phyloP scores from a whole-genome alignment of 805 yeast genomes.

The Candida lessepsii region DNA sequence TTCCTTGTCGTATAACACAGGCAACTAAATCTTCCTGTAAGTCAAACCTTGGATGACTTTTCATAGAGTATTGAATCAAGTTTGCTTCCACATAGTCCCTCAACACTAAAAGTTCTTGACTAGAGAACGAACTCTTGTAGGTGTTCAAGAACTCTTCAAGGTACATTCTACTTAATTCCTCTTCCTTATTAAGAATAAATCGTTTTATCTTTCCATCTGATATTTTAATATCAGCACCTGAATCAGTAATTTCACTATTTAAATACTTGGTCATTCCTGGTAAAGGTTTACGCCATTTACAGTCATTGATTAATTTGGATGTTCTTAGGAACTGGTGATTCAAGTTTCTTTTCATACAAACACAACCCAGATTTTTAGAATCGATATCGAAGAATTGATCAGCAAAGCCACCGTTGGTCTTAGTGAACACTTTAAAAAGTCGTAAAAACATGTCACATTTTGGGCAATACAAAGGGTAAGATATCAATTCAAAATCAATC shows the following conservation, averaged over 20 bases:
- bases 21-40: constrained; percentile 23
- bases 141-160: not conserved
- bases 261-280: constrained; percentile 5
- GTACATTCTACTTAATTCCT: not conserved
- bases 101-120: not conserved
- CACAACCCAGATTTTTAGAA: too few species aligned
- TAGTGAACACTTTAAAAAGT: too few species aligned
- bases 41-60: not conserved
- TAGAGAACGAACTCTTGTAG: not conserved
- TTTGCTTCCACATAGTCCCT: constrained; percentile 4
- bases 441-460: too few species aligned
- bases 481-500: not conserved
- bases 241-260: not conserved
- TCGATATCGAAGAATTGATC: not conserved
- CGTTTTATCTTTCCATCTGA: not conserved
- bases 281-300: not conserved
- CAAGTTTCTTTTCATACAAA: not conserved
- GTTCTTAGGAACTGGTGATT: constrained; percentile 2
- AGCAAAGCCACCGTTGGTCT: not conserved
- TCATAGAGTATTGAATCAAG: constrained; percentile 2
- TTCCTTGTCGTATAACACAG: constrained; percentile 22
- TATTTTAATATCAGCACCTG: not conserved
- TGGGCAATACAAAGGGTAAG: not conserved
- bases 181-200: not conserved
- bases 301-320: constrained; percentile 1